These are phyloP conservation scores for Clavispora asparagi DNA, from an alignment of 805 yeast species.

Conservation along the genomic window DNA sequence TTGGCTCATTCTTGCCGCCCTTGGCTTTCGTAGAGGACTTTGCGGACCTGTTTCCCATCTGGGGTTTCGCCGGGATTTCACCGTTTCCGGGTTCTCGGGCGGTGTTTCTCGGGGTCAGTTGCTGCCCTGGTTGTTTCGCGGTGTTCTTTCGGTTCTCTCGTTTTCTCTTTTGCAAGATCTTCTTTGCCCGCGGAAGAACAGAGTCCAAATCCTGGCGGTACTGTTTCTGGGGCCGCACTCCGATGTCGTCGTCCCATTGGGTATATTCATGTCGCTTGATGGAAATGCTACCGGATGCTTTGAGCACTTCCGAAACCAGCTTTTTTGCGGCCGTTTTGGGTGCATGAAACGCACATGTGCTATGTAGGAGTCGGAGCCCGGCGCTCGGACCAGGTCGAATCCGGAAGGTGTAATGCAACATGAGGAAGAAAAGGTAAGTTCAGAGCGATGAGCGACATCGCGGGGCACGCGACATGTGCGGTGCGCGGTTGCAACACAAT, in stretches of 20 bases:
- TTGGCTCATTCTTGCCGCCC: neutral
- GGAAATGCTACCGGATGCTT: neutral
- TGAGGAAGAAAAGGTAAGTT: neutral
- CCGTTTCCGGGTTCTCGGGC: too few species aligned
- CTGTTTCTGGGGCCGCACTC: neutral
- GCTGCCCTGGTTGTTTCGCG: too few species aligned
- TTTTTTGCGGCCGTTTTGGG: neutral
- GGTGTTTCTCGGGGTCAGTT: too few species aligned
- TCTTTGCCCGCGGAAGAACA: neutral
- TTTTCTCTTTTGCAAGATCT: neutral
- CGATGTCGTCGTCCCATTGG: neutral
- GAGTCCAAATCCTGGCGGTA: neutral
- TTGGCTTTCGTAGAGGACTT: neutral
- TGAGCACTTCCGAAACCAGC: conserved; percentile 1
- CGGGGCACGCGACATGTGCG: neutral
- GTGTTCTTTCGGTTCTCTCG: too few species aligned
- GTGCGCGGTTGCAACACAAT: neutral
- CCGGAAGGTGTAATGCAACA: neutral
- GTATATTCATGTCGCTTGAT: neutral
- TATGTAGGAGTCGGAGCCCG: neutral
- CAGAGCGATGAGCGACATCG: neutral
- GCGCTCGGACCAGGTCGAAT: neutral
- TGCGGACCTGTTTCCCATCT: too few species aligned
- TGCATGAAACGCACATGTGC: neutral
- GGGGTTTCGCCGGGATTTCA: too few species aligned